phyloP scores from a whole-genome alignment of 441 rosid species.

The Cnidoscolus chayamansa region DNA sequence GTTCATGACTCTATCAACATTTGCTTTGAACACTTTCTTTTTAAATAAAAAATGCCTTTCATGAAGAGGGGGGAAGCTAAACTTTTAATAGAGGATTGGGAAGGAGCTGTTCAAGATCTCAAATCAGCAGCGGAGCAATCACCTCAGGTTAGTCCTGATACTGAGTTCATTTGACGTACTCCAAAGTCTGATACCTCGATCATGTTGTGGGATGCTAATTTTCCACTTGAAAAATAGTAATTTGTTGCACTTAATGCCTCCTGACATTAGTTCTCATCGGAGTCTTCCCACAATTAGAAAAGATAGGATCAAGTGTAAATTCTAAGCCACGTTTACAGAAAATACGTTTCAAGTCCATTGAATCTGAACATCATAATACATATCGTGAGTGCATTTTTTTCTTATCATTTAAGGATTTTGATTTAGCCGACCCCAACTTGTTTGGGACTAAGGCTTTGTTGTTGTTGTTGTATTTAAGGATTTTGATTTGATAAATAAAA shows the following conservation, averaged over 20 bases:
- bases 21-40: neutral
- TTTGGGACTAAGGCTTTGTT: too few species aligned
- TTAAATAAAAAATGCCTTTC: neutral
- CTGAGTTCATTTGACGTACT: neutral
- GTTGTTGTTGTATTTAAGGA: too few species aligned
- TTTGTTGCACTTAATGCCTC: neutral
- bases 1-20: neutral
- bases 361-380: neutral
- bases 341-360: neutral
- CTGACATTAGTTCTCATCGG: neutral
- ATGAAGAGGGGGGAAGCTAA: slow-evolving; percentile 91
- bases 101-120: slow-evolving; percentile 93
- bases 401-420: neutral
- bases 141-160: slow-evolving; percentile 65
- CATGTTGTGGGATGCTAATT: neutral
- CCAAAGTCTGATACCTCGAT: neutral
- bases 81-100: slow-evolving; percentile 88
- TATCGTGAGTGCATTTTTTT: neutral
- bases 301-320: neutral
- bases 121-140: slow-evolving; percentile 77
- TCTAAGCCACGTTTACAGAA: neutral
- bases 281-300: neutral
- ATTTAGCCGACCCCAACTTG: too few species aligned
- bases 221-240: neutral
- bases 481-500: neutral